phyloP scores from a whole-genome alignment of 371 early-diverging fungal species.

The Massospora cicadina region DNA sequence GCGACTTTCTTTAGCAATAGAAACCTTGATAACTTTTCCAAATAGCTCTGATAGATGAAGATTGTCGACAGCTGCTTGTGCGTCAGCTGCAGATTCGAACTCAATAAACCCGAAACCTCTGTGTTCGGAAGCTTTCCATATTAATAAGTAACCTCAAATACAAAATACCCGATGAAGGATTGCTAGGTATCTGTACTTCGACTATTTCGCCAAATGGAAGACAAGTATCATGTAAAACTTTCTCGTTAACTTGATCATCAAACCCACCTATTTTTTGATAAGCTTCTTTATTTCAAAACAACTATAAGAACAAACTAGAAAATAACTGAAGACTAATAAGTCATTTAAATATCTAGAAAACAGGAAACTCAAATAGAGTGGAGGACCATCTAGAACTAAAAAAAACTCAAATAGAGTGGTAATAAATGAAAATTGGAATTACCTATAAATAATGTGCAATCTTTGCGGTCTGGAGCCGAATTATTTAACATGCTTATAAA shows the following conservation, averaged over 20 bases:
- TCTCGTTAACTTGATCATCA: slow-evolving; percentile 56
- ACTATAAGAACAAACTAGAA: too few relatives aligned
- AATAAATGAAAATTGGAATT: neutral
- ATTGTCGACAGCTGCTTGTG: slow-evolving; percentile 79
- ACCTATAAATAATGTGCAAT: slow-evolving; percentile 8
- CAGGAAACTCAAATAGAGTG: too few relatives aligned
- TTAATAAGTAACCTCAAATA: neutral
- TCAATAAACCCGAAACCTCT: slow-evolving; percentile 92
- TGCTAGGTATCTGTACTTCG: slow-evolving; percentile 63
- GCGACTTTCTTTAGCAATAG: slow-evolving; percentile 53
- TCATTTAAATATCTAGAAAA: too few relatives aligned
- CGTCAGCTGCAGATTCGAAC: slow-evolving; percentile 71
- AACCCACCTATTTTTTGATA: slow-evolving; percentile 42
- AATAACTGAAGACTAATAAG: too few relatives aligned
- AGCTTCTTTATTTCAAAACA: neutral
- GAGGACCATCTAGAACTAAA: too few relatives aligned
- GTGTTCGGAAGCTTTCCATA: slow-evolving; percentile 35
- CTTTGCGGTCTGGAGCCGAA: slow-evolving; percentile 2
- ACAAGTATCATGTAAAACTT: slow-evolving; percentile 71
- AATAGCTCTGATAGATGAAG: slow-evolving; percentile 78
- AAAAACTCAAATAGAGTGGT: too few relatives aligned
- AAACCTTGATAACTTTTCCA: slow-evolving; percentile 78
- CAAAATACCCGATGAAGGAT: slow-evolving; percentile 43
- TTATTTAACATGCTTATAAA: slow-evolving; percentile 1
- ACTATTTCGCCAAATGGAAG: slow-evolving; percentile 93